These are phyloP conservation scores for Macaranga tanarius DNA, from an alignment of 441 rosid species.

Conservation along the genomic window DNA sequence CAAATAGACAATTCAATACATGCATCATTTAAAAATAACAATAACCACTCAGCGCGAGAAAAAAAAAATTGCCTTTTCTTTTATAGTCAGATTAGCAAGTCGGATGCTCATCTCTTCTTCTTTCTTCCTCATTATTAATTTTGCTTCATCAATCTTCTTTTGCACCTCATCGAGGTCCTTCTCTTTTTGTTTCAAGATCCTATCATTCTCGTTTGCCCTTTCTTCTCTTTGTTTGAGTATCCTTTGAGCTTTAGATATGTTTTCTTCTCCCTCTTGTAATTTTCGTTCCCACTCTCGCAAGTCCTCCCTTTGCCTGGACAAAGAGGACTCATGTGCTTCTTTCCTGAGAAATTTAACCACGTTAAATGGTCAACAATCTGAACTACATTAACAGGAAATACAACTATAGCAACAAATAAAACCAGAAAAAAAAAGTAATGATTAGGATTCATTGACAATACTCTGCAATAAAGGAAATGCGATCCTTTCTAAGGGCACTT, in stretches of 20 bases:
- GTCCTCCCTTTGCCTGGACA: constrained; percentile 91
- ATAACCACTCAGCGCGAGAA: constrained; percentile 6
- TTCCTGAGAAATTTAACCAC: constrained; percentile 47
- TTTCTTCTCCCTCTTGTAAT: constrained; percentile 86
- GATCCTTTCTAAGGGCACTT: constrained; percentile 67
- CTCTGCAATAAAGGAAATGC: constrained; percentile 74
- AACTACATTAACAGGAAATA: constrained; percentile 6
- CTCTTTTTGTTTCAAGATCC: constrained; percentile 67
- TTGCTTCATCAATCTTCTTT: constrained; percentile 68
- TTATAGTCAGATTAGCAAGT: constrained; percentile 49
- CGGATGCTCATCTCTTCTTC: constrained; percentile 71
- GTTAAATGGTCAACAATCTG: constrained; percentile 10
- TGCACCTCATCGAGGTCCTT: constrained; percentile 76
- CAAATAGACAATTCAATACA: constrained; percentile 22
- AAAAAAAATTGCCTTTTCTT: constrained; percentile 59
- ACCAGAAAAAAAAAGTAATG: constrained; percentile 11
- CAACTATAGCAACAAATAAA: not conserved
- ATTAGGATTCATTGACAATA: constrained; percentile 36
- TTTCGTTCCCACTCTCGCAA: constrained; percentile 89
- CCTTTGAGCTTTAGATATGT: constrained; percentile 71
- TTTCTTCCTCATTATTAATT: constrained; percentile 49
- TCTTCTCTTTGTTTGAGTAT: constrained; percentile 89
- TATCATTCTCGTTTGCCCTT: constrained; percentile 79
- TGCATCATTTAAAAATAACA: not conserved
- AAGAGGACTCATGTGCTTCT: constrained; percentile 60